These are phyloP conservation scores for Fusarium albosuccineum DNA, from an alignment of 2,329 filamentous ascomycete species.

Conservation along the genomic window DNA sequence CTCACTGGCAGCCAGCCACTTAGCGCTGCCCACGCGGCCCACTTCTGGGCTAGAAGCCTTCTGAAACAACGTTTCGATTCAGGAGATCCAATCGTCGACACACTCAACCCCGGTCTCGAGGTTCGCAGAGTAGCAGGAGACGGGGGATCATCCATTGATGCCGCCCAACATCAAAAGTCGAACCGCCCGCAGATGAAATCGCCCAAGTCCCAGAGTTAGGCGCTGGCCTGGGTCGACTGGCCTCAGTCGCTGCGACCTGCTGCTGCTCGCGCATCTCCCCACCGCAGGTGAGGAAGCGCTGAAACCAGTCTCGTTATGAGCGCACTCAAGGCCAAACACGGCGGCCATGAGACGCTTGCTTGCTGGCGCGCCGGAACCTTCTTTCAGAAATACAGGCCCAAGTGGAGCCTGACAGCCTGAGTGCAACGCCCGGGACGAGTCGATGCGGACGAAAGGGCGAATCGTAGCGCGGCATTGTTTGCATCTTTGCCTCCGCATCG, in stretches of 20 bases:
- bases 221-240: constrained; percentile 41
- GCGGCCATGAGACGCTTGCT: constrained; percentile 44
- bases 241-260: constrained; percentile 30
- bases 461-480: constrained; percentile 30
- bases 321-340: constrained; percentile 36
- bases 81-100: constrained; percentile 41
- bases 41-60: constrained; percentile 10
- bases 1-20: constrained; percentile 9
- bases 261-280: constrained; percentile 27
- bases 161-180: constrained; percentile 25
- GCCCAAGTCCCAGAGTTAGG: constrained; percentile 36
- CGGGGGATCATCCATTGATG: constrained; percentile 24
- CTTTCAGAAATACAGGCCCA: constrained; percentile 13
- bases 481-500: constrained; percentile 19
- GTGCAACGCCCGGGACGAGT: constrained; percentile 23
- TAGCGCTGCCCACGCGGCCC: constrained; percentile 20
- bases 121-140: constrained; percentile 24
- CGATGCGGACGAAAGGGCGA: constrained; percentile 25
- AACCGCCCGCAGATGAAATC: constrained; percentile 39
- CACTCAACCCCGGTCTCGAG: constrained; percentile 42
- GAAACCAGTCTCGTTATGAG: constrained; percentile 33
- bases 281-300: constrained; percentile 28
- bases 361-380: constrained; percentile 27
- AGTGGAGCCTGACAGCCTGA: constrained; percentile 29
- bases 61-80: constrained; percentile 45